Percentiles rank a stretch among this genome's conserved stretches.
phyloP scores from a whole-genome alignment of 1,284 basidiomycete genomes.

The Coniferiporia weirii region DNA sequence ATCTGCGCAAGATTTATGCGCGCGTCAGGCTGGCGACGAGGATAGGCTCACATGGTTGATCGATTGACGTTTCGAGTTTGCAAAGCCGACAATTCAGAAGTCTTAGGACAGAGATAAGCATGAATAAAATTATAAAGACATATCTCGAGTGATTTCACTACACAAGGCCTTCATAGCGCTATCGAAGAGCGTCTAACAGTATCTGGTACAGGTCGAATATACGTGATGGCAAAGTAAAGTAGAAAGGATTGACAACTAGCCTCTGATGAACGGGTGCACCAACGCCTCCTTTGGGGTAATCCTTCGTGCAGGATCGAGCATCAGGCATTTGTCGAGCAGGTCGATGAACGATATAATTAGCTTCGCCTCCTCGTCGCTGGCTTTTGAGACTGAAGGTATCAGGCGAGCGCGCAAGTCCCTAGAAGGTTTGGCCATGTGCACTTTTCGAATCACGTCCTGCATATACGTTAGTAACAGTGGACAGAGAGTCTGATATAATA shows the following conservation, averaged over 20 bases:
- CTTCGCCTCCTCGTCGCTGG: constrained; percentile 87
- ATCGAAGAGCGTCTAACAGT: too few relatives aligned
- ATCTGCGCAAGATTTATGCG: too few relatives aligned
- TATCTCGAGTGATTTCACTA: too few relatives aligned
- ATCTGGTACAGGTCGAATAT: too few relatives aligned
- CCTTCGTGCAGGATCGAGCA: constrained; percentile 84
- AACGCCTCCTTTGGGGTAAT: constrained; percentile 87
- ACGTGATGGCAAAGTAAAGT: not conserved
- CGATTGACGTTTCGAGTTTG: too few relatives aligned
- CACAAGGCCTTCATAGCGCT: too few relatives aligned
- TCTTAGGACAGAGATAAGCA: too few relatives aligned
- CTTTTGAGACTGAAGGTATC: constrained; percentile 73
- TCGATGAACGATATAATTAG: constrained; percentile 84
- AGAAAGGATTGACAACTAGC: constrained; percentile 31
- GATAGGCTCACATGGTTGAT: too few relatives aligned
- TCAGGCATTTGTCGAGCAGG: constrained; percentile 86
- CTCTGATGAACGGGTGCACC: constrained; percentile 80
- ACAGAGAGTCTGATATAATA: constrained; percentile 23
- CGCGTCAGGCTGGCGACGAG: too few relatives aligned
- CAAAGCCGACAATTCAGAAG: too few relatives aligned
- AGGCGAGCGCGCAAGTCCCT: constrained; percentile 80
- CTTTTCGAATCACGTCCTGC: constrained; percentile 76
- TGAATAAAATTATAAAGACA: too few relatives aligned
- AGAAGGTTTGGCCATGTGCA: constrained; percentile 80
- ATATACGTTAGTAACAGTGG: constrained; percentile 14